Conservation (phyloP, 106 monocot genomes). For the Hemerocallis citrina region DNA sequence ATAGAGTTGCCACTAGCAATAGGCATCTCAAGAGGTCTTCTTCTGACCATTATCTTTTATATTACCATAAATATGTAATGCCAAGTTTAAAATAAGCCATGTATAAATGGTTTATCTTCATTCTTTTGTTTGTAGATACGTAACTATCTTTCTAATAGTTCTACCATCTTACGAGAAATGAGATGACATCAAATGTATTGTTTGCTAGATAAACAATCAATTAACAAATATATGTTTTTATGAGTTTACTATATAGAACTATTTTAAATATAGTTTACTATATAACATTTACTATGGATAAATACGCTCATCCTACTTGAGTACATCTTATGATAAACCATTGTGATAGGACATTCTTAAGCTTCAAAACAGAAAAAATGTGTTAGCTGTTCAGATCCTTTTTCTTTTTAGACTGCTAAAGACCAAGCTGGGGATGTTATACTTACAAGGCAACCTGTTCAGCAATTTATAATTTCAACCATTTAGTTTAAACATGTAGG, state of each 20-base stretch:
- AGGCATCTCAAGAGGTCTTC: slow-evolving; percentile 54
- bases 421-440: not conserved
- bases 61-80: not conserved
- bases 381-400: too few species aligned
- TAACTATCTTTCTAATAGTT: not conserved
- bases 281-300: too few species aligned
- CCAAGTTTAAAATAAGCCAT: not conserved
- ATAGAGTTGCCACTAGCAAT: slow-evolving; percentile 56
- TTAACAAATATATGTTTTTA: too few species aligned
- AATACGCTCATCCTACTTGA: not conserved
- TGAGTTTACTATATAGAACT: too few species aligned
- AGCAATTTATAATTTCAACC: not conserved
- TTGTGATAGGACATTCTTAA: not conserved
- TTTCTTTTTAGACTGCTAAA: too few species aligned
- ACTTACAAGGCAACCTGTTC: not conserved
- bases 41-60: slow-evolving; percentile 1
- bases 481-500: too few species aligned
- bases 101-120: not conserved
- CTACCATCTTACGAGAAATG: too few species aligned
- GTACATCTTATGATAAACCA: not conserved
- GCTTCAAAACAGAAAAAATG: not conserved
- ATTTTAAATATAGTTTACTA: too few species aligned
- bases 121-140: not conserved
- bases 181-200: too few species aligned
- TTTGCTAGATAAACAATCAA: too few species aligned